Evolutionary conservation across 257 asterid genomes (phyloP).

Genomic region (Ilex asprella): DNA sequence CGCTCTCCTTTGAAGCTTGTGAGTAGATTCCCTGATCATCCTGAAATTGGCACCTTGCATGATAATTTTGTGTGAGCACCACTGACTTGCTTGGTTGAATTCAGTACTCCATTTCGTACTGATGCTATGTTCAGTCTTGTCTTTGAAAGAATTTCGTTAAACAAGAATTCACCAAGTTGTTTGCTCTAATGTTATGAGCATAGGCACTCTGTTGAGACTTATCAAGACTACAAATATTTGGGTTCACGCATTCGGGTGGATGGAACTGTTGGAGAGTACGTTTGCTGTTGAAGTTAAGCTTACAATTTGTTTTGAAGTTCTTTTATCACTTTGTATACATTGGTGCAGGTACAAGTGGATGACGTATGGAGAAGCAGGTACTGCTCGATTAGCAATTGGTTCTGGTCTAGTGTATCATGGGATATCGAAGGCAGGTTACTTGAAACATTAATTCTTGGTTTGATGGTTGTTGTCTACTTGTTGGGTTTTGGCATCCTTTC

Average conservation of each 20-base stretch:
- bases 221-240: slow-evolving; percentile 81
- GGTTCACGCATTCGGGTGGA: slow-evolving; percentile 87
- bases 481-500: not conserved
- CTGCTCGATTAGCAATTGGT: slow-evolving; percentile 64
- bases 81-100: slow-evolving; percentile 9
- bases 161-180: not conserved
- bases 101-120: slow-evolving; percentile 7
- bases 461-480: not conserved
- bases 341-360: slow-evolving; percentile 52
- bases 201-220: slow-evolving; percentile 73
- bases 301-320: not conserved
- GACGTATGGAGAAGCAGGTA: slow-evolving; percentile 56
- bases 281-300: slow-evolving; percentile 3
- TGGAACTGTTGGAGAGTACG: slow-evolving; percentile 98
- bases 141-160: not conserved
- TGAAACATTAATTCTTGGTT: not conserved
- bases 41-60: slow-evolving; percentile 81
- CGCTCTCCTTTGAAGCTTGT: slow-evolving; percentile 78
- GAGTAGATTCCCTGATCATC: slow-evolving; percentile 61
- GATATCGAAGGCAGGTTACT: slow-evolving; percentile 25
- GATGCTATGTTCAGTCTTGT: slow-evolving; percentile 1
- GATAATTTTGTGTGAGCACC: slow-evolving; percentile 77
- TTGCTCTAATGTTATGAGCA: slow-evolving; percentile 12
- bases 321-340: not conserved
- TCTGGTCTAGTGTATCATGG: slow-evolving; percentile 41